A percentile compares a stretch with the other conserved stretches of the same genome.
Conservation (phyloP, 345 rosid genomes). For the Citrus sinensis region DVS_A1.0 CM039162.1:32755001-32755500, state of each 20-base stretch:
- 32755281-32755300: neutral
- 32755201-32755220: neutral
- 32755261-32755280: neutral
- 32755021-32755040: too few species aligned
- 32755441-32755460: conserved; percentile 68
- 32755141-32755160: too few species aligned
- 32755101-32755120: too few species aligned
- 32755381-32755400: neutral
- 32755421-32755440: conserved; percentile 59
- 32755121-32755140: too few species aligned
- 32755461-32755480: conserved; percentile 75
- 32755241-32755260: neutral
- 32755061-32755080: too few species aligned
- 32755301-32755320: neutral
- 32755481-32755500: conserved; percentile 90
- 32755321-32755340: neutral
- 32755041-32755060: too few species aligned
- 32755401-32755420: conserved; percentile 16
- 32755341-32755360: neutral
- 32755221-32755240: neutral
- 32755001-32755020: too few species aligned
- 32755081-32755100: too few species aligned
- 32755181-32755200: neutral
- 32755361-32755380: neutral
- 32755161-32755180: neutral